Conservation (phyloP, 352 stramenopile species). For the Phytophthora fragariaefolia region DNA sequence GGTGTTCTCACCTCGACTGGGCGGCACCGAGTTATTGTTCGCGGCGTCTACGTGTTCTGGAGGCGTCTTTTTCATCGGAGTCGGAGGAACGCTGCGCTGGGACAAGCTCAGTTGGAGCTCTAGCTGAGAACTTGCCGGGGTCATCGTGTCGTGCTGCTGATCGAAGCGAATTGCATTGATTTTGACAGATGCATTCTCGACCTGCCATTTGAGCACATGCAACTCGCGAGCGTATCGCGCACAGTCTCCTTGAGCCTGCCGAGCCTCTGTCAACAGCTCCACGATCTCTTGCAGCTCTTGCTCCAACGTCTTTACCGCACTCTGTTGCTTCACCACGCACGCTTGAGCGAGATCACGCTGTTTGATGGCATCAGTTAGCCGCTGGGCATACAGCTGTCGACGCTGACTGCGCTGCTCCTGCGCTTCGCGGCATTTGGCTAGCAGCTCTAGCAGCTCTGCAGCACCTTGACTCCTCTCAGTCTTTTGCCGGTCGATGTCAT, state of each 20-base stretch:
- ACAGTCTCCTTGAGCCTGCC: conserved; percentile 47
- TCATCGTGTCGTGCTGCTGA: conserved; percentile 7
- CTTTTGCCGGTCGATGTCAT: conserved; percentile 20
- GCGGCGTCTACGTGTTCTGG: conserved; percentile 5
- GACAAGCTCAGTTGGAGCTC: conserved; percentile 9
- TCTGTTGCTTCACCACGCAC: conserved; percentile 50
- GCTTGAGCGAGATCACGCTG: conserved; percentile 39
- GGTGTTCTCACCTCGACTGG: conserved; percentile 4
- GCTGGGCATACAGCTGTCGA: conserved; percentile 35
- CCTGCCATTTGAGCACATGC: conserved; percentile 56
- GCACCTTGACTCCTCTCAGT: conserved; percentile 17
- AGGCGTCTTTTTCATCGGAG: conserved; percentile 21
- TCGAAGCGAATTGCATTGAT: conserved; percentile 44
- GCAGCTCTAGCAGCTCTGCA: conserved; percentile 24
- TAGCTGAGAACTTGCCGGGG: neutral
- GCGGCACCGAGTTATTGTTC: conserved; percentile 3
- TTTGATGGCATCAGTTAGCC: conserved; percentile 23
- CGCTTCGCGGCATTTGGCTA: conserved; percentile 26
- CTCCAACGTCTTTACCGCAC: conserved; percentile 47
- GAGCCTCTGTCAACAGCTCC: conserved; percentile 42
- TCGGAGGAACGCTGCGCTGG: conserved; percentile 9
- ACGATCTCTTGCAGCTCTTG: conserved; percentile 41
- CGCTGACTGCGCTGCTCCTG: conserved; percentile 28
- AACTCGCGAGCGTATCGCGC: conserved; percentile 32
- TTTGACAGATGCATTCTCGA: conserved; percentile 58